These are phyloP conservation scores for Lathyrus oleraceus DNA, from an alignment of 306 rosid genomes.

Conservation along the genomic window DNA sequence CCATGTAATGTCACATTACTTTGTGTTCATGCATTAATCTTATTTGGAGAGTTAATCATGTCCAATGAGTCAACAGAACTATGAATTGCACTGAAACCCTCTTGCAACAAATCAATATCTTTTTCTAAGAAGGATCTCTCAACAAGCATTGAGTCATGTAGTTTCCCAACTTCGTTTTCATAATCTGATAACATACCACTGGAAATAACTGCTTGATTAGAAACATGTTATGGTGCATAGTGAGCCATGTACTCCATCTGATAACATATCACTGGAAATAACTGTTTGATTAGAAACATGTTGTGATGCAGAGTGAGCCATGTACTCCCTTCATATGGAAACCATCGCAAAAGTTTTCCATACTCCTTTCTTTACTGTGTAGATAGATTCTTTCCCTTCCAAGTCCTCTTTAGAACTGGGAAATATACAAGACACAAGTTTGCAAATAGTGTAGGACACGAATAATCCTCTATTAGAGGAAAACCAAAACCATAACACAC, in stretches of 20 bases:
- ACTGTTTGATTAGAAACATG: conserved; percentile 44
- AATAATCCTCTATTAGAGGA: conserved; percentile 64
- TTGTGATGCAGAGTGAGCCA: conserved; percentile 49
- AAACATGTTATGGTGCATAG: conserved; percentile 40
- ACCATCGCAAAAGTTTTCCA: conserved; percentile 90
- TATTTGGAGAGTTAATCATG: conserved; percentile 26
- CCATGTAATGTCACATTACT: conserved; percentile 41
- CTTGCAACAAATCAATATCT: conserved; percentile 44
- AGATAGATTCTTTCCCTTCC: conserved; percentile 64
- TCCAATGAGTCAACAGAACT: conserved; percentile 39
- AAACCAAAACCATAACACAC: conserved; percentile 87
- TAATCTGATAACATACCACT: conserved; percentile 34
- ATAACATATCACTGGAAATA: conserved; percentile 40
- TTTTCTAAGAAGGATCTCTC: conserved; percentile 39
- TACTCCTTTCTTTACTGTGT: conserved; percentile 88
- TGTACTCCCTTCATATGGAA: conserved; percentile 86
- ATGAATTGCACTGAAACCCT: conserved; percentile 36
- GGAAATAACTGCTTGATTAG: conserved; percentile 47
- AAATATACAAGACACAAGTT: conserved; percentile 76
- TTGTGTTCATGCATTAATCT: conserved; percentile 32
- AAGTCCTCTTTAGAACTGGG: conserved; percentile 52
- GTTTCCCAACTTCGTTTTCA: conserved; percentile 44
- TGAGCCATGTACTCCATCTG: conserved; percentile 57
- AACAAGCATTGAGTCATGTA: conserved; percentile 37
- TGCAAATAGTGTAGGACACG: conserved; percentile 70